Conservation (phyloP, 805 yeast species). For the Saturnispora serradocipensis region DNA sequence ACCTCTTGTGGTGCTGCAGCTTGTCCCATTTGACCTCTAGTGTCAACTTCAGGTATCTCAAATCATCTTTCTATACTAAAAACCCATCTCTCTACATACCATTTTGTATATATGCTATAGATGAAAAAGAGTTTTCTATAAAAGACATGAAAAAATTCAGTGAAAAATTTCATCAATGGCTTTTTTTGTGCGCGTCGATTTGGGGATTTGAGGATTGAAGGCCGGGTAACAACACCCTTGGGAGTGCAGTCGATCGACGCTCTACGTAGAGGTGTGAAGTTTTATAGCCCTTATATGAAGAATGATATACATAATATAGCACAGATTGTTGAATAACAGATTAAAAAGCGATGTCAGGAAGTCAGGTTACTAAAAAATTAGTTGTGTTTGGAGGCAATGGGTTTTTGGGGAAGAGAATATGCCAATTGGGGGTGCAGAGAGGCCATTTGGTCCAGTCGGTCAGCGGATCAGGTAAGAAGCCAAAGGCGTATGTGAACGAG, state of each 20-base stretch:
- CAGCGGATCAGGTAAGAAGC: conserved; percentile 46
- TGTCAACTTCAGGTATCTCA: neutral
- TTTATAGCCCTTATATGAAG: neutral
- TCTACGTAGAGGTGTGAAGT: neutral
- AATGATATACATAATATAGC: too few relatives aligned
- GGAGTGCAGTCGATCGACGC: neutral
- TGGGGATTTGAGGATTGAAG: neutral
- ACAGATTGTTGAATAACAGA: neutral
- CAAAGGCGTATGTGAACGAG: conserved; percentile 24
- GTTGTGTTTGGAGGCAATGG: conserved; percentile 88
- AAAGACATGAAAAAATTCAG: conserved; percentile 2
- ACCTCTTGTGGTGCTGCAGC: too few relatives aligned
- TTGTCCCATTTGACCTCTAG: too few relatives aligned
- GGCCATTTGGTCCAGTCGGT: conserved; percentile 64
- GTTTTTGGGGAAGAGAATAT: conserved; percentile 61
- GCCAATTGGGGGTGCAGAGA: conserved; percentile 52
- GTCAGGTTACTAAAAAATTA: conserved; percentile 9
- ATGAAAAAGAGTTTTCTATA: neutral
- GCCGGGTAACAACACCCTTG: conserved; percentile 1
- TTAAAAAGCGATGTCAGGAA: neutral
- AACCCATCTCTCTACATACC: conserved; percentile 11
- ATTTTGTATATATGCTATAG: conserved; percentile 12
- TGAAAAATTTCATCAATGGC: neutral
- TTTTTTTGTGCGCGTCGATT: conserved; percentile 1
- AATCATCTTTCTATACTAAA: neutral